Conservation (phyloP, 805 yeast species). For the Lachancea mirantina region DNA sequence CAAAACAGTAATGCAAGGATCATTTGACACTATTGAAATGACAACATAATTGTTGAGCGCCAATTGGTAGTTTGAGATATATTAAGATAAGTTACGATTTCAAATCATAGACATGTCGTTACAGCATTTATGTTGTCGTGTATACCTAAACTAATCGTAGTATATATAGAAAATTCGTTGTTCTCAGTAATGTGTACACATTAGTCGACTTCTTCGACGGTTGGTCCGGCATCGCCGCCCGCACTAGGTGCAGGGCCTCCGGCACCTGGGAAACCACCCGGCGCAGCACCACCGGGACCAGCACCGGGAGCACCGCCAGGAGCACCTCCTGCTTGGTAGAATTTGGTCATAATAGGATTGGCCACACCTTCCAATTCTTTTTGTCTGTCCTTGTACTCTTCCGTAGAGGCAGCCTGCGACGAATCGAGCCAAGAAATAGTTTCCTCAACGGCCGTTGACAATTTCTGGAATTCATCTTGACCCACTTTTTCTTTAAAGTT, state of each 20-base stretch:
- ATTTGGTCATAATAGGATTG: conserved; percentile 94
- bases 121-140: no score
- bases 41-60: no score
- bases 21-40: no score
- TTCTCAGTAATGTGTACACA: neutral
- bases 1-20: no score
- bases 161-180: no score
- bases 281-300: conserved; percentile 49
- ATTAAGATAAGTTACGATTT: no score
- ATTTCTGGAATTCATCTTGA: conserved; percentile 58
- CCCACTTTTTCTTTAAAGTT: conserved; percentile 73
- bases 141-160: no score
- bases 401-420: conserved; percentile 86
- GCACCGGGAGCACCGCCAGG: conserved; percentile 62
- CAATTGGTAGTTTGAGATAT: no score
- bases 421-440: conserved; percentile 87
- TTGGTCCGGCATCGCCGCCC: conserved; percentile 50
- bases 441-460: conserved; percentile 76
- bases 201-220: conserved; percentile 77
- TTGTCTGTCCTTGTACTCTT: conserved; percentile 87
- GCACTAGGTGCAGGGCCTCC: conserved; percentile 44
- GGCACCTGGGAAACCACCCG: conserved; percentile 30
- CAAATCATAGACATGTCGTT: no score
- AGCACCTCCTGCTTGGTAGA: conserved; percentile 90
- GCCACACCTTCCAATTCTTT: conserved; percentile 93